Base-by-base conservation (phyloP, 2,329 filamentous ascomycete genomes). In the Aspergillus amoenus region DNA sequence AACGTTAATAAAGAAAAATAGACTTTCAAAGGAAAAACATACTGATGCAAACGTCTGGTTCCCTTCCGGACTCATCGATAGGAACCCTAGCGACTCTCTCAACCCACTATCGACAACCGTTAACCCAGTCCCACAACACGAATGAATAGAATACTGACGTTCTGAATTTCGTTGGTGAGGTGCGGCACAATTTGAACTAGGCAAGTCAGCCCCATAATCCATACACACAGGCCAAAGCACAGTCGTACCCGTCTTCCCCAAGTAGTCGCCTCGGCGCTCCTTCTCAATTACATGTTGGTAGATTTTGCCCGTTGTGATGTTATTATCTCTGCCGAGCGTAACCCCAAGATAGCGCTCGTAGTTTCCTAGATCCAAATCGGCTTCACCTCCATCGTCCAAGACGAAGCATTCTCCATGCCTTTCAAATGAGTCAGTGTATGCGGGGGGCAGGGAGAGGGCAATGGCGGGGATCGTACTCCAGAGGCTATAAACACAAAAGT, bases 231-330 rank as follows among this genome's bases (percentile, higher is more conserved):
- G 13, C 27, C 17, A 18, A 42, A 18, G 3, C 17, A 54, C 55
- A 24, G 22, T 30, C 27, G 1, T 30, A 56, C 52, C 58, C 17
- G 93, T 92, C 74, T 89, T 87, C 64, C 93, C 93, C 12, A 97
- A 84, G 68, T 96, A 97, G 72, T 94, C 88, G 55, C 86, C 87
- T 61, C 78, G 77, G 63, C 87, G 79, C 76, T 89, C 86, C 60
- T 85, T 86, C 69, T 92, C 85, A 67, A 96, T 92, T 53, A 97
- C 93, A 68, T 89, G 86, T 70, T 91, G 83, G 78, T 97, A 97
- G 66, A 97, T 91, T 80, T 97, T 97, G 71, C 94, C 94, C 5
- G 93, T 96, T 3, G 94, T 99, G 76, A 99, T 96, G 76, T 97
- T 97, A 80, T 93, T 91, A 66, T 96, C 92, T 60, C 88, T 82